phyloP scores from a whole-genome alignment of 2,329 filamentous ascomycete species.

The Penicillium sp. region DNA sequence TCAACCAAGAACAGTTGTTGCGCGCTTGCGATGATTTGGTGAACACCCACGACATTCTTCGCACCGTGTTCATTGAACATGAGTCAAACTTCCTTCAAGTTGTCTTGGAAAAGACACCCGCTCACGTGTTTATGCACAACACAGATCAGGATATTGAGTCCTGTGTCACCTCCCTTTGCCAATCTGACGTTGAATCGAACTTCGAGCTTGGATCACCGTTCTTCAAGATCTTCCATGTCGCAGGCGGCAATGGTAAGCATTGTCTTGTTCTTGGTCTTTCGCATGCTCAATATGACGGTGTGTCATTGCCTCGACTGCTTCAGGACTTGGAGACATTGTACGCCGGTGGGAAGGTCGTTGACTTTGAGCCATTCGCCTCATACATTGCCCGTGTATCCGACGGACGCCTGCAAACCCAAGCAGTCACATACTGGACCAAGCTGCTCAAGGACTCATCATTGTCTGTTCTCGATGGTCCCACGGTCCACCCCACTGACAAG shows the following conservation, averaged over 20 bases:
- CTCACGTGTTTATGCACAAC: conserved; percentile 49
- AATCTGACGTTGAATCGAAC: conserved; percentile 52
- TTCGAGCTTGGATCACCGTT: conserved; percentile 61
- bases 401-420: conserved; percentile 45
- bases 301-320: conserved; percentile 61
- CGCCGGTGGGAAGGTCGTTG: conserved; percentile 28
- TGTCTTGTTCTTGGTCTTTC: conserved; percentile 59
- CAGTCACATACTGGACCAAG: conserved; percentile 51
- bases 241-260: conserved; percentile 31
- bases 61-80: conserved; percentile 63
- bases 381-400: conserved; percentile 40
- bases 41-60: conserved; percentile 60
- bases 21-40: conserved; percentile 50
- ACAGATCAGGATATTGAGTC: conserved; percentile 49
- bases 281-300: conserved; percentile 67
- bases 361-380: conserved; percentile 42
- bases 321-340: conserved; percentile 59
- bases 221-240: conserved; percentile 56
- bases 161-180: conserved; percentile 53
- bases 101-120: conserved; percentile 54
- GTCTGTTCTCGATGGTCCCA: conserved; percentile 27
- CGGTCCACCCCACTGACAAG: conserved; percentile 22
- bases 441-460: conserved; percentile 57
- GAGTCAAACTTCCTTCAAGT: conserved; percentile 54
- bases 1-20: conserved; percentile 52